These are phyloP conservation scores for Stenocarpella maydis DNA, from an alignment of 2,329 filamentous ascomycete genomes.

Conservation along the genomic window DNA sequence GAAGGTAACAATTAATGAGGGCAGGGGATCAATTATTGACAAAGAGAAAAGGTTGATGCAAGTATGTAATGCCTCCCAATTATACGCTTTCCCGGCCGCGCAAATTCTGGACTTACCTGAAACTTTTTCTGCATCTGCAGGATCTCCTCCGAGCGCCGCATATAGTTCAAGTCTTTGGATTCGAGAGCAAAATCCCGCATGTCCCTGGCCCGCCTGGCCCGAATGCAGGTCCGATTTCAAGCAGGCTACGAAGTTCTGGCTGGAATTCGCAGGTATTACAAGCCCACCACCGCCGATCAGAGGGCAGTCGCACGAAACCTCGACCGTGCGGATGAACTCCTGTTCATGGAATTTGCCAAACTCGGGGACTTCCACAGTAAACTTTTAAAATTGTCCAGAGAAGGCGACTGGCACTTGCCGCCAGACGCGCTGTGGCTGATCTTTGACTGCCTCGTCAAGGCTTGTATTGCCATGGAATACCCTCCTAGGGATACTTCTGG, in stretches of 20 bases:
- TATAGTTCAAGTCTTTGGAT: not conserved
- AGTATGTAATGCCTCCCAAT: not conserved
- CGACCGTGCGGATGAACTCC: not conserved
- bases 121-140: not conserved
- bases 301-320: not conserved
- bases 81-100: too few species aligned
- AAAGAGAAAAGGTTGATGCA: not conserved
- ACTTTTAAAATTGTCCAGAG: not conserved
- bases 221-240: too few species aligned
- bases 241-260: too few species aligned
- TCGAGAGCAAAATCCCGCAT: not conserved
- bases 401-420: not conserved
- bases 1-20: not conserved
- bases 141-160: slow-evolving; percentile 6
- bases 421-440: slow-evolving; percentile 34
- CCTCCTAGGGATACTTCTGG: slow-evolving; percentile 22
- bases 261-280: too few species aligned
- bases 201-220: too few species aligned
- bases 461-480: slow-evolving; percentile 34
- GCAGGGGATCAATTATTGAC: rapidly evolving
- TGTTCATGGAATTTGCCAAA: slow-evolving; percentile 24
- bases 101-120: not conserved
- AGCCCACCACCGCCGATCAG: too few species aligned
- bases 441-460: slow-evolving; percentile 36
- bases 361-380: not conserved